Evolutionary conservation across 2,329 filamentous ascomycete genomes (phyloP), one percentile per base, ranked within the genome.

Genomic region (Alternaria sp.): DNA sequence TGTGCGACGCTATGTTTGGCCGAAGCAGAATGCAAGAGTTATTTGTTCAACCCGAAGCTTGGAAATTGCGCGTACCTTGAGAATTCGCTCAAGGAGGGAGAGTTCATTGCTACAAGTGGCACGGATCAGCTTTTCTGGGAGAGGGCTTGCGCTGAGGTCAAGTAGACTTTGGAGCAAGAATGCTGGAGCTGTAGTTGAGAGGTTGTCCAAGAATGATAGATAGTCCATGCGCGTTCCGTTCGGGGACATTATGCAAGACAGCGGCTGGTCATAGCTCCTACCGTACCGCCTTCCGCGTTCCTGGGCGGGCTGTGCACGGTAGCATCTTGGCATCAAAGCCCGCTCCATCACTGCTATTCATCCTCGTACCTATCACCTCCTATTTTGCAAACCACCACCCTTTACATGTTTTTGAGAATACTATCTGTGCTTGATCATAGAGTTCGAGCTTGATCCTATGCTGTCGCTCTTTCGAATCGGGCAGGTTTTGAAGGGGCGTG

Each of bases 401-500:
- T 52, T 46, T 20, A 5, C 27, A 2, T 20, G 20, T 48, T 4
- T 8, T 32, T 32, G 5, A 20, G 2, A 48, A 32, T 5, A 20
- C 25, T 8, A 11, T 48, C 16, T 32, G 9, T 48, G 5, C 3
- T 7, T 48, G 4, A 32, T 48, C 8, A 6, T 32, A 20, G 0
- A 32, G 14, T 4, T 14, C 5, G 44, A 48, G 56, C 28, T 54
- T 48, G n/a, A 50, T 20, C 9, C 4, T 1, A 52, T 62, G 40
- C 7, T 5, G 10, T 58, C 49, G 14, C 9, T 58, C 44, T 66
- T 68, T 59, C 59, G 60, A 57, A 63, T 68, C 28, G 63, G 65
- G 2, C 67, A 63, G 52, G 46, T 64, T 16, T 53, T 70, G 4
- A 69, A 65, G 25, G 65, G 65, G 3, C 41, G 54, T 40, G 22